phyloP scores from a whole-genome alignment of 192 early-diverging fungal genomes.

The Backusella australiensis region DNA sequence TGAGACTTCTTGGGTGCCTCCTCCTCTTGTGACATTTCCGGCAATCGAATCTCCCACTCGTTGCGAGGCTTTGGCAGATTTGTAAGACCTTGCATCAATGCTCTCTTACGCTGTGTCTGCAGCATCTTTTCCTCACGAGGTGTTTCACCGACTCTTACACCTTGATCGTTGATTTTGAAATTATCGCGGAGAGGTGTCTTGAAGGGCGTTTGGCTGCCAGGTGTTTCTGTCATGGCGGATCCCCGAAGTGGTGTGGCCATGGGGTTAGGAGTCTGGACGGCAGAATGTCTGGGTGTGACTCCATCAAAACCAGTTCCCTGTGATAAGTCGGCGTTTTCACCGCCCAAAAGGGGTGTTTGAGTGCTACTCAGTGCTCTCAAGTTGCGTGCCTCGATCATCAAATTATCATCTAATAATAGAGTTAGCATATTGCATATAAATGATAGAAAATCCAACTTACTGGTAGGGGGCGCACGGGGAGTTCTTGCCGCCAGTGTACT shows the following conservation, averaged over 20 bases:
- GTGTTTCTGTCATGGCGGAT: conserved; percentile 15
- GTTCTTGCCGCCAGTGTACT: conserved; percentile 59
- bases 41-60: conserved; percentile 89
- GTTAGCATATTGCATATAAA: background rate
- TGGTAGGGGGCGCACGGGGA: conserved; percentile 47
- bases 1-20: conserved; percentile 1
- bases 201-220: conserved; percentile 52
- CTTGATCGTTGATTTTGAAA: conserved; percentile 55
- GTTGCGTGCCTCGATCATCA: conserved; percentile 83
- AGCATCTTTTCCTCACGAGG: conserved; percentile 63
- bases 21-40: conserved; percentile 54
- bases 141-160: conserved; percentile 52
- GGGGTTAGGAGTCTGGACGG: conserved; percentile 81
- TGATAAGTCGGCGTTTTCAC: conserved; percentile 50
- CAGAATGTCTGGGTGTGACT: conserved; percentile 51
- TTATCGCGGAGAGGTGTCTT: conserved; percentile 60
- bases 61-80: conserved; percentile 86
- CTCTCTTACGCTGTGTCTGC: conserved; percentile 62
- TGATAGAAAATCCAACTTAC: conserved; percentile 26
- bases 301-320: conserved; percentile 62
- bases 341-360: conserved; percentile 86
- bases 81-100: conserved; percentile 67
- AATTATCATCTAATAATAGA: conserved; percentile 46
- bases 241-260: conserved; percentile 46
- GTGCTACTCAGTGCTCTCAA: conserved; percentile 68